phyloP scores from a whole-genome alignment of 2,329 filamentous ascomycete genomes.

The Fonsecaea multimorphosa region DNA sequence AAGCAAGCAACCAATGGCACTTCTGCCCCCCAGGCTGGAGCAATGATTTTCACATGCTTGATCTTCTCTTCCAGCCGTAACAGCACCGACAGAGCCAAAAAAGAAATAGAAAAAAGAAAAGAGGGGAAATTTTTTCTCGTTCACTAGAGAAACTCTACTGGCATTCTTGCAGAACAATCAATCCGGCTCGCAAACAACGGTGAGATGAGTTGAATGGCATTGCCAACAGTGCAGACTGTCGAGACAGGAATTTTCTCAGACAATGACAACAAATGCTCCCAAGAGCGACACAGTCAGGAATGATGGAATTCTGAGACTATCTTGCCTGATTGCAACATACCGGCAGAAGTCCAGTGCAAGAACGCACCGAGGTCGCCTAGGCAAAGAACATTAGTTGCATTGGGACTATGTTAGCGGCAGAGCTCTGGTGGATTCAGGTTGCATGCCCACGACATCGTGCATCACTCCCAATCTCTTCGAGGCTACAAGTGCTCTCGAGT shows the following conservation, averaged over 20 bases:
- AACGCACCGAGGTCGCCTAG: background rate
- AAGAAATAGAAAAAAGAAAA: background rate
- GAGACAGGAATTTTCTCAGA: background rate
- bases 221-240: background rate
- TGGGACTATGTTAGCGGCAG: background rate
- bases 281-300: background rate
- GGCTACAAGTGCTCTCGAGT: background rate
- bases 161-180: background rate
- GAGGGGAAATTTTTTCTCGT: background rate
- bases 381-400: background rate
- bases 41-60: slow-evolving; percentile 15
- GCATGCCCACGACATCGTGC: slow-evolving; percentile 12
- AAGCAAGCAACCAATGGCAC: slow-evolving; percentile 8
- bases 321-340: background rate
- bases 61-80: background rate
- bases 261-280: background rate
- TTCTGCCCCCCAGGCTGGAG: background rate
- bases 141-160: slow-evolving; percentile 1
- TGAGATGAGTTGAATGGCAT: background rate
- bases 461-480: background rate
- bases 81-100: background rate
- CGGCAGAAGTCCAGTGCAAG: background rate
- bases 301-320: background rate
- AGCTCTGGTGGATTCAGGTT: slow-evolving; percentile 6
- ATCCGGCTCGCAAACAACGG: background rate